Percentiles rank a stretch among this genome's conserved stretches.
Evolutionary conservation across 768 basidiomycete species (phyloP).

Genomic region (Exidia glandulosa): DNA sequence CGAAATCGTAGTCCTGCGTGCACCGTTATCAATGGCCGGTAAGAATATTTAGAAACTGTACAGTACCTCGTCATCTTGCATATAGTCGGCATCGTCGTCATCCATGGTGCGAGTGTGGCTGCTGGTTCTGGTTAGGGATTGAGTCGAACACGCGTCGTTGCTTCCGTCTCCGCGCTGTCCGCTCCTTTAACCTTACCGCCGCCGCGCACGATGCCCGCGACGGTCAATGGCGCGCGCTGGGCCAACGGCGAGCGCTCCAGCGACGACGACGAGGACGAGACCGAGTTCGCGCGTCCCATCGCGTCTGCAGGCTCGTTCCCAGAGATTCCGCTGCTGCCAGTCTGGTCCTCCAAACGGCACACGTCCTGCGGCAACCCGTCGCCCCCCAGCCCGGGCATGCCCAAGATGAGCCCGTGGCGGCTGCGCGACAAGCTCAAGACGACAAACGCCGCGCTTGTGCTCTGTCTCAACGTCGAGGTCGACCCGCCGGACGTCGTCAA

Average conservation of each 20-base stretch:
- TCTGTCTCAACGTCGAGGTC: constrained; percentile 94
- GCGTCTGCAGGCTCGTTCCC: constrained; percentile 9
- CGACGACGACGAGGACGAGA: neutral
- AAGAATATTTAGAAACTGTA: constrained; percentile 3
- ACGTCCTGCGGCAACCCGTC: constrained; percentile 81
- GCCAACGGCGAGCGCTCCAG: neutral
- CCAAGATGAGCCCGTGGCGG: constrained; percentile 69
- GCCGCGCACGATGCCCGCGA: neutral
- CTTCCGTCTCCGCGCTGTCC: neutral
- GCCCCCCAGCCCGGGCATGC: constrained; percentile 53
- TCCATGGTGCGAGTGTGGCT: constrained; percentile 41
- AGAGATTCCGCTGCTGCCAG: constrained; percentile 8
- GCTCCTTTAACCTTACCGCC: neutral
- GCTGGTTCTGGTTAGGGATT: neutral
- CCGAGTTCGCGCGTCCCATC: neutral
- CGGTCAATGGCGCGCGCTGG: neutral
- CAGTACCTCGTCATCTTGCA: constrained; percentile 78
- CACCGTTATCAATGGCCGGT: constrained; percentile 5
- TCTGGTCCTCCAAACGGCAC: constrained; percentile 52
- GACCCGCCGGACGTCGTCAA: constrained; percentile 98
- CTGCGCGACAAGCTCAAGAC: constrained; percentile 84
- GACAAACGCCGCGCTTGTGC: constrained; percentile 72
- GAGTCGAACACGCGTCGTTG: neutral
- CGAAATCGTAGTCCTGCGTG: constrained; percentile 82
- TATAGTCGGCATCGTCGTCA: constrained; percentile 89